These are phyloP conservation scores for Mycena filopes DNA, from an alignment of 768 basidiomycete species.

Conservation along the genomic window DNA sequence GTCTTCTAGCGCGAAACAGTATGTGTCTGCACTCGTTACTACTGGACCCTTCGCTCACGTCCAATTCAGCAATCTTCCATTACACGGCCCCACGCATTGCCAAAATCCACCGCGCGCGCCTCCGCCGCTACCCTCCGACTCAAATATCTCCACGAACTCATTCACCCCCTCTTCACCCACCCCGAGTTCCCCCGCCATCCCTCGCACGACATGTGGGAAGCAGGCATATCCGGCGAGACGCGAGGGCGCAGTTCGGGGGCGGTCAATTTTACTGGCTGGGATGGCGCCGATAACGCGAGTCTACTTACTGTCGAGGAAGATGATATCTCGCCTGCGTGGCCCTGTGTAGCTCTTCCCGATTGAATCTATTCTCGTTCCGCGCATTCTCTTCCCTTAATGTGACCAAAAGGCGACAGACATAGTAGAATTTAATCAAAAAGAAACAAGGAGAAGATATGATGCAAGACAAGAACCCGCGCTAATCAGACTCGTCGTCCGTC, in stretches of 20 bases:
- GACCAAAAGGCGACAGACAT: not conserved
- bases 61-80: not conserved
- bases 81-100: not conserved
- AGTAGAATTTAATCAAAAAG: not conserved
- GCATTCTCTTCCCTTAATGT: not conserved
- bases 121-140: not conserved
- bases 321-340: no score
- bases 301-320: no score
- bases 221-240: not conserved
- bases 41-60: no score
- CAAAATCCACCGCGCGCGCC: not conserved
- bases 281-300: not conserved
- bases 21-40: not conserved
- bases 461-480: not conserved
- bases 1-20: not conserved
- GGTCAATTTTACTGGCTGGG: not conserved
- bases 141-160: not conserved
- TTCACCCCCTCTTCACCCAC: not conserved
- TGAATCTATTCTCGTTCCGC: no score
- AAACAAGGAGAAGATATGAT: no score
- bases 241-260: no score
- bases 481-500: not conserved
- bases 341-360: no score
- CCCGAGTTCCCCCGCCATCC: constrained; percentile 3
- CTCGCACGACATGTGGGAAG: not conserved